Evolutionary conservation across 352 stramenopile genomes (phyloP).

Genomic region (Pythium oligandrum): DNA sequence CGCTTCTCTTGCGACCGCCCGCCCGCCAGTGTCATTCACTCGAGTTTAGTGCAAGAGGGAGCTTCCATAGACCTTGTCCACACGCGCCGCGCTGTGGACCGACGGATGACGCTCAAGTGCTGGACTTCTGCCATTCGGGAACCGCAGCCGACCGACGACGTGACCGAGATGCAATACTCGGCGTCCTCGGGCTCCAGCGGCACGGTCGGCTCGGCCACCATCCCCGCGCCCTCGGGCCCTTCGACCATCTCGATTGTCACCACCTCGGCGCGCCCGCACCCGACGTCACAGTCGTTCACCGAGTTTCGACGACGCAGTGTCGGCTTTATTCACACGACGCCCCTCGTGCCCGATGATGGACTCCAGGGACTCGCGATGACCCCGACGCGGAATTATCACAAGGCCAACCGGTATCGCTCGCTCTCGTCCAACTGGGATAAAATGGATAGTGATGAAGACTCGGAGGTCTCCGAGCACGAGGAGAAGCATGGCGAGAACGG

Average conservation of each 20-base stretch:
- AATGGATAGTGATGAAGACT: slow-evolving; percentile 23
- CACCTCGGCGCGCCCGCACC: not conserved
- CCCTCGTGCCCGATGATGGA: not conserved
- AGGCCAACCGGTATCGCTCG: slow-evolving; percentile 32
- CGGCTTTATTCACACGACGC: not conserved
- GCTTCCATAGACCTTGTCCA: not conserved
- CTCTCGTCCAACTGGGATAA: slow-evolving; percentile 64
- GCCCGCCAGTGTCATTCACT: too few relatives aligned
- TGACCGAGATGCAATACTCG: slow-evolving; percentile 7
- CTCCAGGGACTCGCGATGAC: slow-evolving; percentile 13
- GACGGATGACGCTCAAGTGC: slow-evolving; percentile 52
- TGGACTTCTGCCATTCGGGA: slow-evolving; percentile 35
- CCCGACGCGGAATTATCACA: slow-evolving; percentile 21
- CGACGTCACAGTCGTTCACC: not conserved
- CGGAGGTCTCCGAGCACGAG: slow-evolving; percentile 33
- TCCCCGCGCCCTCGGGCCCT: not conserved
- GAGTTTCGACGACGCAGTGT: not conserved
- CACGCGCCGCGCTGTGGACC: slow-evolving; percentile 1
- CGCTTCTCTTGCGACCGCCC: too few relatives aligned
- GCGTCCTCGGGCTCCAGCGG: not conserved
- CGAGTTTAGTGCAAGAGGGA: too few relatives aligned
- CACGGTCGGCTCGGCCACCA: not conserved
- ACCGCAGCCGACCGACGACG: slow-evolving; percentile 15
- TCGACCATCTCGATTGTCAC: not conserved
- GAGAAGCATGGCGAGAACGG: slow-evolving; percentile 13